Conservation (phyloP, 2,329 filamentous ascomycete species). For the Fusarium circinatum region DNA sequence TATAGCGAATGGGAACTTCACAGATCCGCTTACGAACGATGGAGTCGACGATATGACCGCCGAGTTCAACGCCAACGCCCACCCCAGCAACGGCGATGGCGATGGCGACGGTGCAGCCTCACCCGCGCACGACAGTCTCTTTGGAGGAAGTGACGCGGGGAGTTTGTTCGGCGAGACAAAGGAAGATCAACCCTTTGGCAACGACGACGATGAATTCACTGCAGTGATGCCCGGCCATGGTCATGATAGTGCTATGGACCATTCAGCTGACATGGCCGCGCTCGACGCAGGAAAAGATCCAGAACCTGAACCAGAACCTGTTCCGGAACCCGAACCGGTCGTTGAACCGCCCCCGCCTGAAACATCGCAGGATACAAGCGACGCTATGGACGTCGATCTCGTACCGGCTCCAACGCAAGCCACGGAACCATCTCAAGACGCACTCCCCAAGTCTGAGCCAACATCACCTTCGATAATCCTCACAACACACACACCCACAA, state of each 20-base stretch:
- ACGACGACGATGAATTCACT: conserved; percentile 87
- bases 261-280: conserved; percentile 55
- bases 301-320: conserved; percentile 36
- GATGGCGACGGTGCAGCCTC: conserved; percentile 64
- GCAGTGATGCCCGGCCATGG: conserved; percentile 56
- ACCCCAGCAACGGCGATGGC: conserved; percentile 56
- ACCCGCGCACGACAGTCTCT: conserved; percentile 81
- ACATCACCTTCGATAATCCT: conserved; percentile 47
- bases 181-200: conserved; percentile 72
- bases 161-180: conserved; percentile 87
- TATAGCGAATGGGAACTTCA: conserved; percentile 60
- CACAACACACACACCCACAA: conserved; percentile 51
- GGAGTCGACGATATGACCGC: conserved; percentile 28
- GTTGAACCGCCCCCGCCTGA: conserved; percentile 37
- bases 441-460: conserved; percentile 25
- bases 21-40: conserved; percentile 38
- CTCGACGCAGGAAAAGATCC: conserved; percentile 44
- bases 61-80: conserved; percentile 39
- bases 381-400: conserved; percentile 48
- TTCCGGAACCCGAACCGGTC: conserved; percentile 5
- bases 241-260: conserved; percentile 55
- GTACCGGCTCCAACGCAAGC: conserved; percentile 20
- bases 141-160: conserved; percentile 80
- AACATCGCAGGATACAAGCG: conserved; percentile 12
- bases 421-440: conserved; percentile 19